Conservation (phyloP, 2,329 filamentous ascomycete species). For the Sporothrix curviconia region DNA sequence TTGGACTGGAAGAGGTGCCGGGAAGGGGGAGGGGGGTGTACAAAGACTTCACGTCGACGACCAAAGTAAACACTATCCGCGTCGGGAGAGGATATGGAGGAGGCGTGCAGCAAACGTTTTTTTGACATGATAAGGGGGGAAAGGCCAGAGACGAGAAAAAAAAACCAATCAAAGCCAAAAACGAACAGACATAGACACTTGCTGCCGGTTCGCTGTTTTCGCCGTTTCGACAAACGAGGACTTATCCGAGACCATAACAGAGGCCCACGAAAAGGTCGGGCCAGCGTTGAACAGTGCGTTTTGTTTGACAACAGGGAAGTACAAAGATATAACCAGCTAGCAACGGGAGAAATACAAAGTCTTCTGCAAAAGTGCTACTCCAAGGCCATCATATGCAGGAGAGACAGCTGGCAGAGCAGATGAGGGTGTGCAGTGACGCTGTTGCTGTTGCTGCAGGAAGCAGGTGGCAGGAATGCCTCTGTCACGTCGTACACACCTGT, state of each 20-base stretch:
- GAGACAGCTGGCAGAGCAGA: slow-evolving; percentile 15
- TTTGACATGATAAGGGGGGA: no score
- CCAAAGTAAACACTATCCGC: not conserved
- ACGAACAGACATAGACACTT: no score
- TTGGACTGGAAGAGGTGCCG: not conserved
- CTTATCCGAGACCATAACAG: slow-evolving; percentile 3
- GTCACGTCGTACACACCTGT: slow-evolving; percentile 14
- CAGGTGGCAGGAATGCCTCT: not conserved
- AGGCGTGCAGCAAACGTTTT: no score
- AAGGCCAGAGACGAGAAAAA: not conserved
- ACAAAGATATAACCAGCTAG: slow-evolving; percentile 19
- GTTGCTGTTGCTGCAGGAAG: not conserved
- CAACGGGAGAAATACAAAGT: slow-evolving; percentile 13
- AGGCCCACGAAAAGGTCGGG: not conserved
- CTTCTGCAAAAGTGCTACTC: not conserved
- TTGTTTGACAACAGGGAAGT: slow-evolving; percentile 2
- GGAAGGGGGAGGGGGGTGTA: not conserved
- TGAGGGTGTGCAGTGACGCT: not conserved
- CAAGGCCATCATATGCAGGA: slow-evolving; percentile 4
- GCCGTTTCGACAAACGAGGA: not conserved
- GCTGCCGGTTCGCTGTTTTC: not conserved
- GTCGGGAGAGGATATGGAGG: no score
- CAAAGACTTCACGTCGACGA: no score
- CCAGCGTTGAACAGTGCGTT: not conserved
- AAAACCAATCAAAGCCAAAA: not conserved